Evolutionary conservation across 2,329 filamentous ascomycete species (phyloP).

Genomic region (Cryphonectria nitschkei): DNA sequence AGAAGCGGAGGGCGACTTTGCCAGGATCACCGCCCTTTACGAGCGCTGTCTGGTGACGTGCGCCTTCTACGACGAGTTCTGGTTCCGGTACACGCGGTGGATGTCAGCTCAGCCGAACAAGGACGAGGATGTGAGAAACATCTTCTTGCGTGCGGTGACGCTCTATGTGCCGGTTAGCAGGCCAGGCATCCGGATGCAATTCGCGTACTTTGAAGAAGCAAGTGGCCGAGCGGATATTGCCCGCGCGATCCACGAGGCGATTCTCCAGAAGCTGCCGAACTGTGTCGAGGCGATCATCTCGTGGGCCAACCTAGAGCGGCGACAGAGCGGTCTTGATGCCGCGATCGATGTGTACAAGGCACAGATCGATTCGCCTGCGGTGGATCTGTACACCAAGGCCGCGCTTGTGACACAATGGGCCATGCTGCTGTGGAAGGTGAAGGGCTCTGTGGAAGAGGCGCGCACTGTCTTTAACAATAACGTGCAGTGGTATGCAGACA

Average conservation of each 20-base stretch:
- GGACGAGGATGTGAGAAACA: constrained; percentile 87
- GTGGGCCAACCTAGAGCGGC: constrained; percentile 82
- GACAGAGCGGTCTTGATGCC: constrained; percentile 80
- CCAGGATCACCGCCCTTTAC: constrained; percentile 80
- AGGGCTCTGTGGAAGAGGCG: constrained; percentile 78
- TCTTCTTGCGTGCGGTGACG: constrained; percentile 85
- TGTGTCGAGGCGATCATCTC: constrained; percentile 88
- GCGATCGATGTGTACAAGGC: constrained; percentile 82
- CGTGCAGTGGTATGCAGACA: constrained; percentile 81
- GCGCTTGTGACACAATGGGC: constrained; percentile 90
- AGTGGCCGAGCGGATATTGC: constrained; percentile 76
- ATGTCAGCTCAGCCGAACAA: constrained; percentile 81
- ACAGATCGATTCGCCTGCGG: constrained; percentile 74
- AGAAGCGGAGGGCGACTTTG: constrained; percentile 78
- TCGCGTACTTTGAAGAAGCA: constrained; percentile 93
- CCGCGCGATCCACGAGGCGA: constrained; percentile 80
- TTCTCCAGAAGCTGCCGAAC: constrained; percentile 76
- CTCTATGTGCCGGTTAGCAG: constrained; percentile 86
- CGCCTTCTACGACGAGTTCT: constrained; percentile 96
- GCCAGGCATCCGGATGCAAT: constrained; percentile 83
- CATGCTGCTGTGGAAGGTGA: constrained; percentile 81
- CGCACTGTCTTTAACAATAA: constrained; percentile 83
- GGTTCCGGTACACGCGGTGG: constrained; percentile 96
- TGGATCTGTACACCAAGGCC: constrained; percentile 81
- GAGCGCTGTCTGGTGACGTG: constrained; percentile 92